phyloP scores from a whole-genome alignment of 495 filamentous ascomycete species.

The Tuber borchii region DNA sequence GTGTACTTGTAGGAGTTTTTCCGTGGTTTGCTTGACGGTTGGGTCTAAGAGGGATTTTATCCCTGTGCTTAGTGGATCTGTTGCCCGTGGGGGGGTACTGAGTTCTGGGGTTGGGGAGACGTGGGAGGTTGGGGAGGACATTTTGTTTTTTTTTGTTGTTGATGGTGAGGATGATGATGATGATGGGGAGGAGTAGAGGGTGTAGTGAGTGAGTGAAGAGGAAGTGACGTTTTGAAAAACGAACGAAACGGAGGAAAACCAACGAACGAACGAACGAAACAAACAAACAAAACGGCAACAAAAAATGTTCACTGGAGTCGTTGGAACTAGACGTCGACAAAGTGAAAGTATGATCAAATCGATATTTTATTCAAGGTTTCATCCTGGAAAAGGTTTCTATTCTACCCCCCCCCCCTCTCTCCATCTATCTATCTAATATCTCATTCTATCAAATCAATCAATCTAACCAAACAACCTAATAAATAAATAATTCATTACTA shows the following conservation, averaged over 20 bases:
- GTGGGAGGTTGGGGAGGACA: constrained; percentile 27
- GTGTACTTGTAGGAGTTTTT: constrained; percentile 37
- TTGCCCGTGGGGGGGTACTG: constrained; percentile 22
- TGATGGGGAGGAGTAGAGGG: not conserved
- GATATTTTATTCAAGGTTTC: constrained; percentile 93
- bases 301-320: not conserved
- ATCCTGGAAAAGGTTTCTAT: constrained; percentile 68
- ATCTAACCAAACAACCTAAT: too few species aligned
- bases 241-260: not conserved
- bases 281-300: not conserved
- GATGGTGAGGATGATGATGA: not conserved
- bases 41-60: constrained; percentile 39
- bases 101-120: constrained; percentile 33
- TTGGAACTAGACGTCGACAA: not conserved
- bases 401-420: constrained; percentile 24
- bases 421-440: not conserved
- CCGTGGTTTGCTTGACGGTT: constrained; percentile 38
- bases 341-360: constrained; percentile 67
- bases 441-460: not conserved
- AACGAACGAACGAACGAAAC: not conserved
- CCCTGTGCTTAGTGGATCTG: constrained; percentile 33
- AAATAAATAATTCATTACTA: not conserved
- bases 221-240: not conserved
- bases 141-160: constrained; percentile 1
- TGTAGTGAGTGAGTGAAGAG: too few species aligned